These are phyloP conservation scores for Lactarius evosmus DNA, from an alignment of 768 basidiomycete genomes.

Conservation along the genomic window DNA sequence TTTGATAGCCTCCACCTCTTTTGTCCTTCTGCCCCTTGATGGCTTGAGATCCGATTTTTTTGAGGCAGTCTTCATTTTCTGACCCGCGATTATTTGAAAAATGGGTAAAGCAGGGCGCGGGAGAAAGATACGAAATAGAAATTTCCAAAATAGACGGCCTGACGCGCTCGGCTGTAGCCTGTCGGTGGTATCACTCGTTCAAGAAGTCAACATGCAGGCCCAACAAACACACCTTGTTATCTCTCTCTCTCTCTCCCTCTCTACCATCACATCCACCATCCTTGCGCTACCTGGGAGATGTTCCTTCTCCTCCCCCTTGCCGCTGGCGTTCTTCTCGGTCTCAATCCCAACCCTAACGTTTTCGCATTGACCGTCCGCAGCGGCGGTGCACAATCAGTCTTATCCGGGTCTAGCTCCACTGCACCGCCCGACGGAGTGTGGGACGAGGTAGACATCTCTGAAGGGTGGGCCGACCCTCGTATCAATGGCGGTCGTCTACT, in stretches of 20 bases:
- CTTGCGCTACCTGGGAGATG: constrained; percentile 6
- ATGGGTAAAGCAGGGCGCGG: not conserved
- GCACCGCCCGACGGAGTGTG: not conserved
- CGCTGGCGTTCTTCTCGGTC: not conserved
- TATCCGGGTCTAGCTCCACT: not conserved
- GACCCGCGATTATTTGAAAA: constrained; percentile 7
- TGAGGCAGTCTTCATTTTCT: not conserved
- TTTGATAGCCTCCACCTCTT: not conserved
- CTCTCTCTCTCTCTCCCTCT: not conserved
- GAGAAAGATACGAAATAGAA: not conserved
- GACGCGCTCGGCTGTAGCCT: not conserved
- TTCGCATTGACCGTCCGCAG: constrained; percentile 1
- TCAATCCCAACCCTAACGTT: not conserved
- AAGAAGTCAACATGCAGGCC: not conserved
- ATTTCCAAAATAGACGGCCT: not conserved
- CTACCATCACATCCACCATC: not conserved
- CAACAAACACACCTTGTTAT: not conserved
- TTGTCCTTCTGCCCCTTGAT: not conserved
- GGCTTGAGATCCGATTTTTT: not conserved
- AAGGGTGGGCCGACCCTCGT: constrained; percentile 66
- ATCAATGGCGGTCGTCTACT: constrained; percentile 67
- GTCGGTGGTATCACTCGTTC: too few species aligned
- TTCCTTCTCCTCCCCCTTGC: not conserved
- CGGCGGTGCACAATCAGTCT: not conserved
- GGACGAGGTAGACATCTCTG: constrained; percentile 29